Evolutionary conservation across 2,329 filamentous ascomycete species (phyloP).

Genomic region (Aspergillus ochraceus): DNA sequence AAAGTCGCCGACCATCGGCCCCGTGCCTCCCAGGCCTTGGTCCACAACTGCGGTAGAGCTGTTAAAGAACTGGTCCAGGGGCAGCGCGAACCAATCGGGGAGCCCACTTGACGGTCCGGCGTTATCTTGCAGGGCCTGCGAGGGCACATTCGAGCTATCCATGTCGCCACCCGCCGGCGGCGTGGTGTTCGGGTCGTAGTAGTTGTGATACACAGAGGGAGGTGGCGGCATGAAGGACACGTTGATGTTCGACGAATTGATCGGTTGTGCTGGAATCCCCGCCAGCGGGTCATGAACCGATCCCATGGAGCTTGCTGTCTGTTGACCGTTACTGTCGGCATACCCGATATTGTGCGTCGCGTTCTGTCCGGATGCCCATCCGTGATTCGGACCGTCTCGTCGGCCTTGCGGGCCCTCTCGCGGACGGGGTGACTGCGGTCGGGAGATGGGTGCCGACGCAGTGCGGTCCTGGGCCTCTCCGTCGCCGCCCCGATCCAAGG

Average conservation of each 20-base stretch:
- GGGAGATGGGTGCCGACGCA: conserved; percentile 33
- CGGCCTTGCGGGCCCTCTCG: conserved; percentile 28
- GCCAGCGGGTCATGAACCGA: conserved; percentile 43
- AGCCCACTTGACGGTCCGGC: conserved; percentile 29
- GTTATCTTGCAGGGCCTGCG: conserved; percentile 29
- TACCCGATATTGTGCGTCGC: conserved; percentile 23
- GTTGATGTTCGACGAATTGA: conserved; percentile 46
- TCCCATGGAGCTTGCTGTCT: conserved; percentile 22
- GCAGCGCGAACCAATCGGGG: conserved; percentile 63
- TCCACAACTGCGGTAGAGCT: conserved; percentile 46
- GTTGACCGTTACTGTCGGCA: conserved; percentile 26
- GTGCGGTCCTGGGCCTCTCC: conserved; percentile 37
- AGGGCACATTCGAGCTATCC: conserved; percentile 30
- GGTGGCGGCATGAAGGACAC: conserved; percentile 50
- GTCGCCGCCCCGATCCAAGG: conserved; percentile 48
- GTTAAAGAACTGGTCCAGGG: conserved; percentile 60
- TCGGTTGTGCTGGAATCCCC: conserved; percentile 44
- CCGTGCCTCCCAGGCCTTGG: conserved; percentile 59
- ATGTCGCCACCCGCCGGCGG: conserved; percentile 30
- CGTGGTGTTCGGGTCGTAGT: conserved; percentile 40
- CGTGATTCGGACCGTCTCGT: conserved; percentile 25
- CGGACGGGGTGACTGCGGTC: conserved; percentile 38
- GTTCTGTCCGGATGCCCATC: conserved; percentile 28
- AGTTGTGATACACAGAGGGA: conserved; percentile 47
- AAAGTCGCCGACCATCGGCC: conserved; percentile 60